These are phyloP conservation scores for Beauveria medogensis DNA, from an alignment of 2,329 filamentous ascomycete species.

Conservation along the genomic window DNA sequence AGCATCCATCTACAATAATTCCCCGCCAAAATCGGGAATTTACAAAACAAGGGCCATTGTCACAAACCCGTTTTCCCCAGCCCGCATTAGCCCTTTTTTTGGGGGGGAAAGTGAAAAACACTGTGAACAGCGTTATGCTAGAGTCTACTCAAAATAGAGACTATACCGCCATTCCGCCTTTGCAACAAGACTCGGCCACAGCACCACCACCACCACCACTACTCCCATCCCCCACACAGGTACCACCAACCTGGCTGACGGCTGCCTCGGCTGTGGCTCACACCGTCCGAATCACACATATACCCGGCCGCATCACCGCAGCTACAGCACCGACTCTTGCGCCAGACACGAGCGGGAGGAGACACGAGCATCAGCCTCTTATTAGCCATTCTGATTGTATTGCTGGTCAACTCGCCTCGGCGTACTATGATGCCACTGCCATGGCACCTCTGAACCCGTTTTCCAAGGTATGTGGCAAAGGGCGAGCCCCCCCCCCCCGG, in stretches of 20 bases:
- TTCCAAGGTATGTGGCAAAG: slow-evolving; percentile 40
- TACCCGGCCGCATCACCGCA: background rate
- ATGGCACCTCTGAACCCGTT: slow-evolving; percentile 49
- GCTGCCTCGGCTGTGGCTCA: slow-evolving; percentile 10
- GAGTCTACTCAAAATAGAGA: background rate
- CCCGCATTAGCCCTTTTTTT: too few species aligned
- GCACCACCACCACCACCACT: too few species aligned
- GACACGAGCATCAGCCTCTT: background rate
- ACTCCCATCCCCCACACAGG: background rate
- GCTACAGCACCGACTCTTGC: background rate
- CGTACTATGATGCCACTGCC: slow-evolving; percentile 49
- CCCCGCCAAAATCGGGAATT: background rate
- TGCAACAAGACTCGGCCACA: background rate
- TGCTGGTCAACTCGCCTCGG: slow-evolving; percentile 25
- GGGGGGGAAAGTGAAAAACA: background rate
- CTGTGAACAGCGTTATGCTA: background rate
- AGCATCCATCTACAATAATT: background rate
- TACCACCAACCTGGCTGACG: background rate
- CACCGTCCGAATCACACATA: slow-evolving; percentile 3
- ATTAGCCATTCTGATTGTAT: background rate
- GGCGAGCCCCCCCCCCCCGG: too few species aligned
- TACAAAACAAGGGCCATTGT: background rate
- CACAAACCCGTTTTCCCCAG: background rate
- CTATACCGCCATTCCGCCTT: background rate
- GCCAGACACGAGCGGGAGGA: background rate